Base-by-base conservation (phyloP, 2,329 filamentous ascomycete species). In the Aspergillus sp. region DNA sequence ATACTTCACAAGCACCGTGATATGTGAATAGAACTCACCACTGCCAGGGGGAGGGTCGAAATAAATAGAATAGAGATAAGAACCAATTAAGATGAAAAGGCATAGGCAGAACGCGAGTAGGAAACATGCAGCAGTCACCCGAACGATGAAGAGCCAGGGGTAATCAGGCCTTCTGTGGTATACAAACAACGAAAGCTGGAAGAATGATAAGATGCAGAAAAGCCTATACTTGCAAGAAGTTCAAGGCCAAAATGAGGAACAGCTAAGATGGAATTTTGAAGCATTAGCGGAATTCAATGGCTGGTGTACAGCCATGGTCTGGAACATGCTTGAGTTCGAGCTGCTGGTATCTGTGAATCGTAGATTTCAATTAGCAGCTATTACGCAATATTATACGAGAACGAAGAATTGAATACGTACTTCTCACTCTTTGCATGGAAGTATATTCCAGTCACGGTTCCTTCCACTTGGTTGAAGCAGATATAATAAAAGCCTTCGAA, bases 401-500 rank as follows among this genome's bases (percentile, higher is more conserved):
- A 12, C 4, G n/a, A 6, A 49, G 7, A 12, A 33, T 31, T 27
- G 10, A 39, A 42, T 43, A 79, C 86, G 71, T 70, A 96, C 88
- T 91, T 95, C 73, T 97, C 91, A 70, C 90, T 97, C 73, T 95
- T 95, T 9, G 88, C 87, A 71, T 98, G 93, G 66, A 95, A 98
- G 69, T 98, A 98, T 46, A 97, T 95, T 12, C 93, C 93, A 60
- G 83, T 90, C 33, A 98, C 86, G 51, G 79, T 84, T 6, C 91
- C 93, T 51, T 84, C 80, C 39, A 89, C 73, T 68, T 97, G 91
- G 66, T 97, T 95, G 73, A 97, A 97, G 71, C 90, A 96, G 54
- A 98, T 97, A 62, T 98, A 98, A 66, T 97, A 98, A 65, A 98
- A 98, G 0, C 93, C 93, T 62, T 98, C 93, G 48, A 97, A 98